Evolutionary conservation across 192 early-diverging fungal genomes (phyloP).

Genomic region (Podila verticillata): DNA sequence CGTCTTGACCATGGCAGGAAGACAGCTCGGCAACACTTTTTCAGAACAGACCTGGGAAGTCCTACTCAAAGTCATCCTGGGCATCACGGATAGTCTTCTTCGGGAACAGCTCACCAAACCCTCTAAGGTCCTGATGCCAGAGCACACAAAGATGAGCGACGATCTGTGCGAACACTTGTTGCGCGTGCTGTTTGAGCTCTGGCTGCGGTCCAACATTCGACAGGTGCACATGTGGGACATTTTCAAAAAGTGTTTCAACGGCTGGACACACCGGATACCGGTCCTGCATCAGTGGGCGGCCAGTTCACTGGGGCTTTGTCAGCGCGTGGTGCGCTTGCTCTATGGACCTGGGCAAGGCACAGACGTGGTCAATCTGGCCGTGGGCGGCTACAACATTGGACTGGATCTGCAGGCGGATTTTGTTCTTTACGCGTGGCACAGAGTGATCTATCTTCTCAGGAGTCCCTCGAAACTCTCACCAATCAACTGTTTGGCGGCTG

Average conservation of each 20-base stretch:
- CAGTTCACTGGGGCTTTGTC: conserved; percentile 70
- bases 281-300: conserved; percentile 82
- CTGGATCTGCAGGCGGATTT: conserved; percentile 73
- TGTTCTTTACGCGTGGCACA: conserved; percentile 79
- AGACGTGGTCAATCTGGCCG: conserved; percentile 63
- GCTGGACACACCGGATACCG: conserved; percentile 82
- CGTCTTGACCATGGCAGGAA: conserved; percentile 68
- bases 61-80: conserved; percentile 82
- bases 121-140: conserved; percentile 23
- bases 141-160: conserved; percentile 71
- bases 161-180: conserved; percentile 79
- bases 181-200: conserved; percentile 80
- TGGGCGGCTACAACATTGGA: conserved; percentile 62
- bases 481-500: conserved; percentile 58
- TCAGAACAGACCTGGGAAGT: conserved; percentile 84
- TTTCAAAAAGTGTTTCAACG: conserved; percentile 70
- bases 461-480: conserved; percentile 63
- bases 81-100: conserved; percentile 78
- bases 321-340: conserved; percentile 70
- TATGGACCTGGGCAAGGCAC: conserved; percentile 76
- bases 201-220: conserved; percentile 75
- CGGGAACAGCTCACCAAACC: conserved; percentile 57
- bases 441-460: conserved; percentile 66
- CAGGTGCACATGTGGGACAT: conserved; percentile 83
- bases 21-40: conserved; percentile 66